These are phyloP conservation scores for Tolypocladium cylindrosporum DNA, from an alignment of 2,329 filamentous ascomycete genomes.

Conservation along the genomic window DNA sequence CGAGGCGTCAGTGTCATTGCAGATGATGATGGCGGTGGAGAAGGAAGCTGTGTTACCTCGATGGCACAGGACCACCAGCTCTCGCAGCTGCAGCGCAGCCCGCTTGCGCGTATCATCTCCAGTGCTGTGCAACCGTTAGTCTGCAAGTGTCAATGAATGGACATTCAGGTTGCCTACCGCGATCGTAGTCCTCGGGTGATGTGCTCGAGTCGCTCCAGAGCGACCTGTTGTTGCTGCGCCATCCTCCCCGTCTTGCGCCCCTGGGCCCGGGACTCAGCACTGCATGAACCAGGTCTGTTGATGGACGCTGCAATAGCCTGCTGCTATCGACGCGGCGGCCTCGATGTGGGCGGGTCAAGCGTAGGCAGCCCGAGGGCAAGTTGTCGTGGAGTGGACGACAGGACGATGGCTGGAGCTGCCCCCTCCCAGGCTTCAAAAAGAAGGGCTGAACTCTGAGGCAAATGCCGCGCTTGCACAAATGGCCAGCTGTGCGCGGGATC, in stretches of 20 bases:
- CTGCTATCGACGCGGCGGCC: conserved; percentile 1
- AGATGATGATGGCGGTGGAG: background rate
- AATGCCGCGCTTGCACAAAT: background rate
- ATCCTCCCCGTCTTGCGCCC: conserved; percentile 20
- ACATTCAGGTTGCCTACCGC: conserved; percentile 27
- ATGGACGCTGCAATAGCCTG: conserved; percentile 2
- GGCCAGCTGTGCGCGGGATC: background rate
- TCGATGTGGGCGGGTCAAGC: conserved; percentile 2
- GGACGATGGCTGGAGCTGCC: background rate
- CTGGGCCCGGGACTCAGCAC: conserved; percentile 10
- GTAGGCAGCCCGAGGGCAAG: background rate
- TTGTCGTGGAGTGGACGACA: background rate
- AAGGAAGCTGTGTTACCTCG: conserved; percentile 32
- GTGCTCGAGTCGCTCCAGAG: conserved; percentile 44
- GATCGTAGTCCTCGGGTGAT: conserved; percentile 46
- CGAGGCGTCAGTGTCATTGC: conserved; percentile 7
- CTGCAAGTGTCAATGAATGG: background rate
- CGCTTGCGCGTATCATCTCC: conserved; percentile 42
- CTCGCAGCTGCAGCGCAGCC: conserved; percentile 42
- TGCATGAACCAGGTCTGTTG: conserved; percentile 16
- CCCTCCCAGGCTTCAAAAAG: background rate
- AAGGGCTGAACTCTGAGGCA: background rate
- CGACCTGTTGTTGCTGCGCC: conserved; percentile 39
- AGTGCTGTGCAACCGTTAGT: conserved; percentile 15
- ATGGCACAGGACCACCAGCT: conserved; percentile 44